Percentiles rank a stretch among this genome's conserved stretches.
Evolutionary conservation across 2,329 filamentous ascomycete genomes (phyloP).

Genomic region (Trichophyton simii): DNA sequence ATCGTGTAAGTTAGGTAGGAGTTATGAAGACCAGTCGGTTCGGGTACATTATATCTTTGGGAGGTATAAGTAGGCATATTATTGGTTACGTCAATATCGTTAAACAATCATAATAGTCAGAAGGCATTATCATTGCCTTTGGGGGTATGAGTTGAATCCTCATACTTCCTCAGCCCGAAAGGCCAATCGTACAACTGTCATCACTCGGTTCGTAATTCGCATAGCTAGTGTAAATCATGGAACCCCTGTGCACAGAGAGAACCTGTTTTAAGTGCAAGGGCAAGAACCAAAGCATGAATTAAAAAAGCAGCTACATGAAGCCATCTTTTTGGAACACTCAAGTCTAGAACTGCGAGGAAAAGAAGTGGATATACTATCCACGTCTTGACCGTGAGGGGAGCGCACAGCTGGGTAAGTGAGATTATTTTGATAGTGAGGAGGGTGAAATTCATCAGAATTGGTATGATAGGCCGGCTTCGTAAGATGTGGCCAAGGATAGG

Average conservation of each 20-base stretch:
- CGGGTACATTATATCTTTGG: not conserved
- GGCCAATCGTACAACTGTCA: not conserved
- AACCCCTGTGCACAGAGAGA: not conserved
- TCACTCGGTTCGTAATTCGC: not conserved
- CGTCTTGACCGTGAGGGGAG: constrained; percentile 55
- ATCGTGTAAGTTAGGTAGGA: not conserved
- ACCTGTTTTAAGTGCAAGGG: constrained; percentile 26
- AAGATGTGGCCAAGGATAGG: constrained; percentile 18
- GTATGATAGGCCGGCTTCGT: constrained; percentile 15
- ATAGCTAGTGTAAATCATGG: not conserved
- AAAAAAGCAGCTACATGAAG: constrained; percentile 32
- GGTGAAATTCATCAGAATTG: constrained; percentile 23
- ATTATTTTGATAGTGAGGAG: constrained; percentile 55
- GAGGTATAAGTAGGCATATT: not conserved
- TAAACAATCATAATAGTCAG: not conserved
- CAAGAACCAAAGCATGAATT: constrained; percentile 37
- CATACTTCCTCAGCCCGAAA: not conserved
- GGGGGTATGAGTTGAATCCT: not conserved
- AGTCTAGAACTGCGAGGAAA: constrained; percentile 54
- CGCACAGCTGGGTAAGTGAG: constrained; percentile 55
- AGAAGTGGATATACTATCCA: constrained; percentile 57
- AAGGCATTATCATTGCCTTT: not conserved
- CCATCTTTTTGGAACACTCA: constrained; percentile 26
- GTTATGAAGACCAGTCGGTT: not conserved
- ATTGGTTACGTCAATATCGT: not conserved